Percentiles rank a stretch among this genome's conserved stretches.
phyloP scores from a whole-genome alignment of 2,329 filamentous ascomycete species.

The Fusarium mangiferae region DNA sequence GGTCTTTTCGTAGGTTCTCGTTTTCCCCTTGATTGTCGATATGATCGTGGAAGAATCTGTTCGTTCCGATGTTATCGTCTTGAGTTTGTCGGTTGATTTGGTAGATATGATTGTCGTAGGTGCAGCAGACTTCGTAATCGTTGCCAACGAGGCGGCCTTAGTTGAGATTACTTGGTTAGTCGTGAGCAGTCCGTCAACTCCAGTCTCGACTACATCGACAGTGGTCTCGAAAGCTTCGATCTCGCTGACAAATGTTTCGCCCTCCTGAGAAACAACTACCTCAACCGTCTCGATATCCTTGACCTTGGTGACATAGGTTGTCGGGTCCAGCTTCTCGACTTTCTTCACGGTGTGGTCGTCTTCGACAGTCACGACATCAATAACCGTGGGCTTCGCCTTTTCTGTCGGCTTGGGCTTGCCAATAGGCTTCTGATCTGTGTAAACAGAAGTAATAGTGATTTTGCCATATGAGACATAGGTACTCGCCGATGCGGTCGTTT shows the following conservation, averaged over 20 bases:
- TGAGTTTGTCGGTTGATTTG: conserved; percentile 15
- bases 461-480: conserved; percentile 40
- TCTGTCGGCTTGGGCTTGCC: conserved; percentile 3
- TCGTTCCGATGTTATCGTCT: conserved; percentile 32
- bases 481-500: conserved; percentile 37
- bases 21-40: conserved; percentile 34
- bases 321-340: conserved; percentile 35
- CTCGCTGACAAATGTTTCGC: conserved; percentile 27
- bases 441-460: conserved; percentile 40
- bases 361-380: conserved; percentile 37
- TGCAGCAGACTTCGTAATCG: conserved; percentile 15
- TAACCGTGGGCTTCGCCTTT: conserved; percentile 34
- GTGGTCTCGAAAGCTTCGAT: conserved; percentile 24
- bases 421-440: conserved; percentile 29
- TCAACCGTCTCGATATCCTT: conserved; percentile 28
- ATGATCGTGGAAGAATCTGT: conserved; percentile 33
- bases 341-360: conserved; percentile 38
- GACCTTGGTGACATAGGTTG: conserved; percentile 35
- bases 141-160: conserved; percentile 20
- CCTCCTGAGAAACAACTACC: conserved; percentile 21
- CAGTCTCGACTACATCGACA: conserved; percentile 19
- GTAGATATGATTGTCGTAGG: conserved; percentile 33
- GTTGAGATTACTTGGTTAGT: conserved; percentile 30
- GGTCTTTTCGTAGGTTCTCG: conserved; percentile 31
- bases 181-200: conserved; percentile 16